Evolutionary conservation across 768 basidiomycete species (phyloP).

Genomic region (Panaeolus cyanescens): DNA sequence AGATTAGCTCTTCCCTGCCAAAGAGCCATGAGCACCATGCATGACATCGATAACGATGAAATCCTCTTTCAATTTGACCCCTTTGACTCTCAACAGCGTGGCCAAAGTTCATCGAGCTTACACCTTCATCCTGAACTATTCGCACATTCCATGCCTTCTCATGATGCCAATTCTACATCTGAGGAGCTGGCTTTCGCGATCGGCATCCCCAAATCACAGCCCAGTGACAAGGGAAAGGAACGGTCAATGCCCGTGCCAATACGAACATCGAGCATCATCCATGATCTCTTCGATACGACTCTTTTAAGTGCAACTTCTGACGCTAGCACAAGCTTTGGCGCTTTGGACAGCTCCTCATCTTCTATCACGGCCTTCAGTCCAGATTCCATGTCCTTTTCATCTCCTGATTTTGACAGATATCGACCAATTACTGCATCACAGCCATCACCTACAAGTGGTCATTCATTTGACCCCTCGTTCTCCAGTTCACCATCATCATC

Average conservation of each 20-base stretch:
- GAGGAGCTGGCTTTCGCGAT: slow-evolving; percentile 23
- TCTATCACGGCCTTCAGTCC: slow-evolving; percentile 29
- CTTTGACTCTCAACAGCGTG: neutral
- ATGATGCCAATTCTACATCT: slow-evolving; percentile 29
- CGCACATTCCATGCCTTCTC: slow-evolving; percentile 26
- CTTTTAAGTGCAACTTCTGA: slow-evolving; percentile 17
- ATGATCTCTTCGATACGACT: slow-evolving; percentile 43
- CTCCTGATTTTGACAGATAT: slow-evolving; percentile 20
- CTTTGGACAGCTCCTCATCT: slow-evolving; percentile 21
- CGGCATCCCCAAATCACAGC: slow-evolving; percentile 3
- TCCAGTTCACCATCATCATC: slow-evolving; percentile 13
- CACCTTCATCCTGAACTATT: slow-evolving; percentile 7
- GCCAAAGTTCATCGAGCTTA: slow-evolving; percentile 7
- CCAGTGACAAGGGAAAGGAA: slow-evolving; percentile 54
- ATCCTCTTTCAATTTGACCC: slow-evolving; percentile 51
- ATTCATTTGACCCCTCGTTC: slow-evolving; percentile 13
- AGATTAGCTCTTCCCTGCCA: slow-evolving; percentile 15
- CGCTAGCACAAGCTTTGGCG: slow-evolving; percentile 27
- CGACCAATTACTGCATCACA: slow-evolving; percentile 16
- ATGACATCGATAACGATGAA: slow-evolving; percentile 58
- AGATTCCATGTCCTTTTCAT: slow-evolving; percentile 21
- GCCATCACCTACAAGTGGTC: slow-evolving; percentile 22
- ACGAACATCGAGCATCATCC: slow-evolving; percentile 29
- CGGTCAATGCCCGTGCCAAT: slow-evolving; percentile 57
- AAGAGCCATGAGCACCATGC: slow-evolving; percentile 34